These are phyloP conservation scores for Castanospermum australe DNA, from an alignment of 306 rosid genomes.

Conservation along the genomic window DNA sequence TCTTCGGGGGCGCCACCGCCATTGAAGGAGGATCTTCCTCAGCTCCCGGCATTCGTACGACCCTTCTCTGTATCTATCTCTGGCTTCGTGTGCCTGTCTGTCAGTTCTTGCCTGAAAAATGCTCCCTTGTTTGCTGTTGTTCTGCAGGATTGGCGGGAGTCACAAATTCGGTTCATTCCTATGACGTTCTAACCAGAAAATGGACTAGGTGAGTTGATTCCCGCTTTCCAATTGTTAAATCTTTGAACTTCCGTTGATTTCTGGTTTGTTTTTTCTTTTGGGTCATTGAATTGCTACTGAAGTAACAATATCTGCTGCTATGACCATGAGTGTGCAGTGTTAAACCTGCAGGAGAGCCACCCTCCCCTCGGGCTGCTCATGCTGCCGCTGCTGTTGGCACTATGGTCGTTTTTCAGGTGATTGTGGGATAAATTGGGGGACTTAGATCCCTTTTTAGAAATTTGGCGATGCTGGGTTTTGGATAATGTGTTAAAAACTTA, in stretches of 20 bases:
- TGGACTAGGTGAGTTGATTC: slow-evolving; percentile 87
- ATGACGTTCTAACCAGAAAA: slow-evolving; percentile 78
- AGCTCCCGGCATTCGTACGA: slow-evolving; percentile 85
- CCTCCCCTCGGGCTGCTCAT: slow-evolving; percentile 98
- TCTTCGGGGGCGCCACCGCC: slow-evolving; percentile 97
- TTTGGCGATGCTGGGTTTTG: not conserved
- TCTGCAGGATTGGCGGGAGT: slow-evolving; percentile 89
- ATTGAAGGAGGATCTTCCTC: slow-evolving; percentile 93
- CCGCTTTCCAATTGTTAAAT: not conserved
- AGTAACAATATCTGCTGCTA: slow-evolving; percentile 29
- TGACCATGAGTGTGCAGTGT: slow-evolving; percentile 58
- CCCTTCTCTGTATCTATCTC: not conserved
- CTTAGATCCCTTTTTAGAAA: not conserved
- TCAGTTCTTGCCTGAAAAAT: not conserved
- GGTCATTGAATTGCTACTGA: slow-evolving; percentile 28
- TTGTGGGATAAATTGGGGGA: not conserved
- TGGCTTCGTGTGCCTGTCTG: not conserved
- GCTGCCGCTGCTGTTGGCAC: slow-evolving; percentile 96
- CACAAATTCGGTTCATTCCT: slow-evolving; percentile 87
- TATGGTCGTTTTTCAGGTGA: slow-evolving; percentile 99
- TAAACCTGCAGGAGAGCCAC: slow-evolving; percentile 96
- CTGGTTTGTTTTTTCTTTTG: not conserved
- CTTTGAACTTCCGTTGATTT: not conserved
- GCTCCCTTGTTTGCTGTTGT: not conserved
- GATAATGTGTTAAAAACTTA: slow-evolving; percentile 10